Base-by-base conservation (phyloP, 163 green algal genomes). In the Scenedesmus sp. region DNA sequence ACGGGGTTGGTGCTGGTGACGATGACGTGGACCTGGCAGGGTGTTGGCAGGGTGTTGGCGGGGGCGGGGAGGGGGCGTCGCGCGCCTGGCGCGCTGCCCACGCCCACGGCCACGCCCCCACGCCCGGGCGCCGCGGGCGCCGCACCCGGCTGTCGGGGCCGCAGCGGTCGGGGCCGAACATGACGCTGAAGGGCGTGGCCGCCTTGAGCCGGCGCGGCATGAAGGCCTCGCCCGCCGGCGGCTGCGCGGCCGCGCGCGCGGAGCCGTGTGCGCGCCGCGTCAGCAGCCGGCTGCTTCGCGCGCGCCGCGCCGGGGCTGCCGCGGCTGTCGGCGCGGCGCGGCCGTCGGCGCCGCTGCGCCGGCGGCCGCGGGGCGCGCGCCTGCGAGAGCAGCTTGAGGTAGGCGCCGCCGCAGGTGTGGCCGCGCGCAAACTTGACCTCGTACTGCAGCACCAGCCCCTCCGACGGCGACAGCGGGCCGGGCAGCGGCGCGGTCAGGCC, bases 81-180 rank as follows among this genome's bases (percentile, higher is more conserved):
- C n/a, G n/a, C n/a, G n/a, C n/a, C n/a, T n/a, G n/a, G n/a, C n/a
- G n/a, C n/a, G n/a, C n/a, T n/a, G n/a, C n/a, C n/a, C n/a, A n/a
- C n/a, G n/a, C n/a, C n/a, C 62, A 44, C 18, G 28, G 24, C 28
- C 57, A 65, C 28, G 14, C 18, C 17, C 13, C 10, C 57, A 42
- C 13, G 42, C 18, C 28, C 26, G 7, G 39, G 57, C 39, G 11
- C 57, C 39, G 57, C 13, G 18, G 20, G 48, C 47, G 0, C 31
- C 75, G 44, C 39, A 86, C 80, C 88, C 95, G 96, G 83, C 95
- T 94, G 10, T 89, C 93, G 20, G 72, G 47, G 14, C 94, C 94
- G 73, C 94, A 98, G 81, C 96, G 95, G 84, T 98, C 93, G n/a
- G 95, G 93, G 2, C 95, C 95, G 87, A 98, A 98, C 95, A 98